These are phyloP conservation scores for Danielozyma ontarioensis DNA, from an alignment of 805 yeast genomes.

Conservation along the genomic window DNA sequence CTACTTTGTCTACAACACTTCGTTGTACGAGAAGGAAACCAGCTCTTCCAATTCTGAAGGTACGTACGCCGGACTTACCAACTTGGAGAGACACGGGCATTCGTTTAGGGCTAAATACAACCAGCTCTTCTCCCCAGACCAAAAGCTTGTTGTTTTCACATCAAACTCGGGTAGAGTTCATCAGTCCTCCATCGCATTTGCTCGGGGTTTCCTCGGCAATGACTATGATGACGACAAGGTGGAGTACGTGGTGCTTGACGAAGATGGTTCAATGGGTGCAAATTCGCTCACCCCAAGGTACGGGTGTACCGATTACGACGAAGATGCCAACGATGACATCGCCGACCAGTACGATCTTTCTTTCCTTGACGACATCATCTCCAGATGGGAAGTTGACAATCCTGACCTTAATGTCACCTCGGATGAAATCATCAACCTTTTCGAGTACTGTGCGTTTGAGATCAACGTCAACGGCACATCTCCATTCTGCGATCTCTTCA, in stretches of 20 bases:
- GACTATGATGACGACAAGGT: conserved; percentile 26
- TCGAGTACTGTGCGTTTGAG: conserved; percentile 70
- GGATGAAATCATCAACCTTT: conserved; percentile 48
- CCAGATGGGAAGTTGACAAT: conserved; percentile 51
- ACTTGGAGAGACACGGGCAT: conserved; percentile 46
- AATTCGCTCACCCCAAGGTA: conserved; percentile 54
- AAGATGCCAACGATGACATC: conserved; percentile 21
- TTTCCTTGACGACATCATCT: conserved; percentile 50
- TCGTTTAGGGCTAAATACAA: conserved; percentile 45
- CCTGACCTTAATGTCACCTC: conserved; percentile 49
- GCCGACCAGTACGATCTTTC: conserved; percentile 25
- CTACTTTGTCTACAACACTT: conserved; percentile 38
- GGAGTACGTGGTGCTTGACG: conserved; percentile 41
- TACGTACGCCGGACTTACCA: conserved; percentile 49
- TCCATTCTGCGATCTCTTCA: conserved; percentile 61
- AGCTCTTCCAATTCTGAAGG: conserved; percentile 36
- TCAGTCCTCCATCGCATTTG: conserved; percentile 51
- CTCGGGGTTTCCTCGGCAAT: conserved; percentile 54
- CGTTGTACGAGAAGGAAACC: conserved; percentile 47
- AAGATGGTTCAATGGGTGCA: conserved; percentile 46
- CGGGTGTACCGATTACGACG: conserved; percentile 36
- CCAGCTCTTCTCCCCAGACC: conserved; percentile 39
- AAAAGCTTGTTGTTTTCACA: conserved; percentile 36
- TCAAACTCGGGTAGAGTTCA: conserved; percentile 52
- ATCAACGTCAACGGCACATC: conserved; percentile 65